These are phyloP conservation scores for Emmonsia crescens DNA, from an alignment of 2,329 filamentous ascomycete species.

Conservation along the genomic window DNA sequence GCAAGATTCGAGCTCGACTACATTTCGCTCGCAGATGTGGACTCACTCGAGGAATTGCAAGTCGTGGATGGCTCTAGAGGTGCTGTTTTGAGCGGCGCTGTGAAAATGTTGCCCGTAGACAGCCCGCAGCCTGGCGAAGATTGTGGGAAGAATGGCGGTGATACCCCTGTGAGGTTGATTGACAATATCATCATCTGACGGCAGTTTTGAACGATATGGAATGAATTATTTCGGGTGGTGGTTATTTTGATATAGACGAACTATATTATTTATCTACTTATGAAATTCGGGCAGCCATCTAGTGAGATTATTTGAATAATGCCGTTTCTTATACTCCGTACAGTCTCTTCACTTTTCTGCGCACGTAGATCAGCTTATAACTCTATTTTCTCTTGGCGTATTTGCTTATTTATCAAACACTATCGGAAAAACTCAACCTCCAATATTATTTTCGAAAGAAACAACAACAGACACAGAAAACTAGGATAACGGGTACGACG, in stretches of 20 bases:
- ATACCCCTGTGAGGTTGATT: constrained; percentile 73
- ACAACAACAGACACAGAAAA: background rate
- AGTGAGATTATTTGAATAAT: background rate
- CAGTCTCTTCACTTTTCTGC: no score
- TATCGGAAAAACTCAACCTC: background rate
- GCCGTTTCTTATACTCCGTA: background rate
- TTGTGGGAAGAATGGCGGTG: constrained; percentile 56
- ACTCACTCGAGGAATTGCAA: constrained; percentile 68
- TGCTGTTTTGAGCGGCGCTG: constrained; percentile 76
- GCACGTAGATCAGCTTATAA: no score
- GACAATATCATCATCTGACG: constrained; percentile 72
- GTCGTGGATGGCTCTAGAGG: constrained; percentile 58
- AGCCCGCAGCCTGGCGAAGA: constrained; percentile 59
- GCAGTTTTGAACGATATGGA: constrained; percentile 7
- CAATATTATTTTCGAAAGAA: background rate
- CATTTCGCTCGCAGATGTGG: constrained; percentile 77
- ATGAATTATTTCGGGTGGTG: background rate
- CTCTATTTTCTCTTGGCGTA: background rate
- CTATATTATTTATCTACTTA: background rate
- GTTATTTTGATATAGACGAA: background rate
- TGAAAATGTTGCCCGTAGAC: constrained; percentile 81
- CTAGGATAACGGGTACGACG: background rate
- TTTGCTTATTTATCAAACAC: background rate
- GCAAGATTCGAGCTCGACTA: constrained; percentile 80
- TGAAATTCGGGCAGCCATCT: background rate